phyloP scores from a whole-genome alignment of 2,329 filamentous ascomycete species.

The Trichoderma polysporum region DNA sequence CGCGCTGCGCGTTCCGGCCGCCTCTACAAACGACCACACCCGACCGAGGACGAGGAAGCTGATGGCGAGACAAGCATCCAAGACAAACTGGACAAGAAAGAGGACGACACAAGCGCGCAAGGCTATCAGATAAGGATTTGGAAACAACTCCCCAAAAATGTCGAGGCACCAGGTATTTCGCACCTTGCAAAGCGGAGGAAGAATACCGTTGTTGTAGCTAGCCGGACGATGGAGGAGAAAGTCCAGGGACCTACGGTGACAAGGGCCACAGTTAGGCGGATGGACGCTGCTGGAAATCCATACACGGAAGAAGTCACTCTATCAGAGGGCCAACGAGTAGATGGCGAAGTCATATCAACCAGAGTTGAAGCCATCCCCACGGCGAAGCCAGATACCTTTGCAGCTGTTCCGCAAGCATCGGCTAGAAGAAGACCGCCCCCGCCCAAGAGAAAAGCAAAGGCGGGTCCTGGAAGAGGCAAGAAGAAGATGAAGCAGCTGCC shows the following conservation, averaged over 20 bases:
- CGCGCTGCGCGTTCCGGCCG: slow-evolving; percentile 76
- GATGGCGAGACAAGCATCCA: slow-evolving; percentile 47
- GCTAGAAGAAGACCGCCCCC: slow-evolving; percentile 66
- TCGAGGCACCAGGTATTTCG: slow-evolving; percentile 53
- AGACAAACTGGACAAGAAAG: slow-evolving; percentile 60
- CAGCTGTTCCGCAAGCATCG: slow-evolving; percentile 39
- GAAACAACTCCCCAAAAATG: slow-evolving; percentile 61
- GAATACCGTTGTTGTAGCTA: slow-evolving; percentile 57
- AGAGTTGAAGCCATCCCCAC: slow-evolving; percentile 56
- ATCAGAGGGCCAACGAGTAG: slow-evolving; percentile 73
- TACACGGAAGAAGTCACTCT: slow-evolving; percentile 83
- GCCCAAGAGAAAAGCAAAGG: slow-evolving; percentile 78
- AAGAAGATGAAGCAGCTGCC: slow-evolving; percentile 69
- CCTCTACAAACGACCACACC: slow-evolving; percentile 69
- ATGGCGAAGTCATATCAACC: slow-evolving; percentile 74
- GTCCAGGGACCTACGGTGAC: slow-evolving; percentile 59
- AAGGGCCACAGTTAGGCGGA: slow-evolving; percentile 75
- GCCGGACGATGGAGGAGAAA: slow-evolving; percentile 49
- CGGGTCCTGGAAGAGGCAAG: slow-evolving; percentile 69
- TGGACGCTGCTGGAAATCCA: slow-evolving; percentile 76
- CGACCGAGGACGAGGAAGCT: slow-evolving; percentile 58
- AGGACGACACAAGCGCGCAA: slow-evolving; percentile 56
- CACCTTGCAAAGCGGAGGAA: slow-evolving; percentile 63
- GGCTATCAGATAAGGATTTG: slow-evolving; percentile 59
- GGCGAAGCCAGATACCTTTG: slow-evolving; percentile 57